Base-by-base conservation (phyloP, 768 basidiomycete species). In the Cytidiella melzeri region DNA sequence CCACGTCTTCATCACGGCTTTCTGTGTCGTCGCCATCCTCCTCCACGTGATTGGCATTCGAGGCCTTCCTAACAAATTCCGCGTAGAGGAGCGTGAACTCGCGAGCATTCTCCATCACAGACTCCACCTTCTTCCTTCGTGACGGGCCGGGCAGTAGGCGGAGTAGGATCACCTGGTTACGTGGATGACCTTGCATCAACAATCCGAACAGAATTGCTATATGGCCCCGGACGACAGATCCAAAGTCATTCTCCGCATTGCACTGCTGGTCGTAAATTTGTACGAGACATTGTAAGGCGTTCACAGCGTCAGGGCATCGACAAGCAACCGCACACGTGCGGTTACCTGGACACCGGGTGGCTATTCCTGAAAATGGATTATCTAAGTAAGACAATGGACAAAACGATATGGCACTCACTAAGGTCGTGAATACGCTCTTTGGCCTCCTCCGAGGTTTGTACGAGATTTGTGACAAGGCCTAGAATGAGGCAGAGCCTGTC, bases 401-500 rank as follows among this genome's bases (percentile, higher is more conserved):
- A 12, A 24, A 23, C 10, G 20, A 34, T 28, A n/a, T n/a, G 28
- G 41, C 1, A 64, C 81, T 53, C 60, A 86, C 86, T 67, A 34
- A 69, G 75, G 11, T 71, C 68, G 37, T 75, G 71, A 7, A 80
- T 61, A 2, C 68, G 56, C 30, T 71, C 62, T 39, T 77, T 78
- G 9, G 74, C 72, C n/a, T 64, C 68, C 0, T 73, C 70, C n/a
- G 73, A 67, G 4, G 68, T 69, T 58, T 89, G 84, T 0, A 87
- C 79, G 38, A 91, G 68, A 62, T 90, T 91, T 45, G 87, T 87
- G 36, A 91, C 67, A 9, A 91, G 67, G 1, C 83, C 89, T 4
- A 92, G 73, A 5, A 81, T 76, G 23, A 92, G 80, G 62, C 87
- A 91, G 4, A 89, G 68, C 27, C 75, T 72, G 60, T 92, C 90